Conservation (phyloP, 495 filamentous ascomycete species). For the Xanthoparmelia taractica region DNA sequence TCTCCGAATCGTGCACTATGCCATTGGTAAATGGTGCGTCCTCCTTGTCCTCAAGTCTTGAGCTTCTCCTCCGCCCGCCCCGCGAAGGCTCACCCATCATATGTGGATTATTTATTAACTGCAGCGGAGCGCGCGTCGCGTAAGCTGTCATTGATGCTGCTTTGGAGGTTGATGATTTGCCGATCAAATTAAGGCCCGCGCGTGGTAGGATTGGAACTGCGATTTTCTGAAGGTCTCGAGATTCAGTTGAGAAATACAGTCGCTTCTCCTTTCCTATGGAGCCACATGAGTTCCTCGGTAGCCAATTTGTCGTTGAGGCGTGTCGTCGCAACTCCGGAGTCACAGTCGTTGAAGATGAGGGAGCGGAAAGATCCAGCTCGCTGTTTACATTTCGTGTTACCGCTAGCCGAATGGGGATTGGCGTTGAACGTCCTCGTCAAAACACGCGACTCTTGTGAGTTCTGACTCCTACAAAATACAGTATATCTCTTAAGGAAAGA, state of each 20-base stretch:
- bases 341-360: constrained; percentile 17
- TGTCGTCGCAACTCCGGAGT: constrained; percentile 14
- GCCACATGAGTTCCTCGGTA: constrained; percentile 2
- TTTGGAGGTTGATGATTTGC: not conserved
- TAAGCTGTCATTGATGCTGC: constrained; percentile 32
- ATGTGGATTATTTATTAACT: constrained; percentile 28
- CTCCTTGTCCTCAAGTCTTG: constrained; percentile 38
- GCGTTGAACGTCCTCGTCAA: not conserved
- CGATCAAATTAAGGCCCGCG: constrained; percentile 3
- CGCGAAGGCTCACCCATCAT: constrained; percentile 29
- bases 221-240: not conserved
- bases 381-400: constrained; percentile 25
- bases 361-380: constrained; percentile 13
- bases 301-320: not conserved
- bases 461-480: not conserved
- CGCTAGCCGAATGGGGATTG: constrained; percentile 10
- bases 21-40: constrained; percentile 24
- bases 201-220: not conserved
- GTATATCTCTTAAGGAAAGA: not conserved
- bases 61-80: constrained; percentile 31
- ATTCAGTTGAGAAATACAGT: not conserved
- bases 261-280: constrained; percentile 4
- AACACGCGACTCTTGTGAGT: not conserved
- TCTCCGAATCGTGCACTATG: constrained; percentile 19
- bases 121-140: constrained; percentile 32